Conservation (phyloP, 768 basidiomycete genomes). For the Amanita rubescens region DNA sequence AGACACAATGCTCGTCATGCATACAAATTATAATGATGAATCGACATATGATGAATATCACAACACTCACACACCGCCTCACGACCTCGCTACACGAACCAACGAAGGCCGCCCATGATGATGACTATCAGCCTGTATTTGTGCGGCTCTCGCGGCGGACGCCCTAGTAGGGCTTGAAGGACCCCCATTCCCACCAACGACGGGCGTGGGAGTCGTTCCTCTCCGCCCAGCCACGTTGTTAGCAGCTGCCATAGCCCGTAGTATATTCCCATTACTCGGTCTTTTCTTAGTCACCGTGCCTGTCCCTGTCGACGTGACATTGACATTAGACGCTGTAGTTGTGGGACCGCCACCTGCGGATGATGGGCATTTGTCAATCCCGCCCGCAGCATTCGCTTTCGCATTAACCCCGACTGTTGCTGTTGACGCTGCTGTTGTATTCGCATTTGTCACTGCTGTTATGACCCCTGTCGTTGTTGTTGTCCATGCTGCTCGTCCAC, state of each 20-base stretch:
- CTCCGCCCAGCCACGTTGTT: slow-evolving; percentile 28
- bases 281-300: slow-evolving; percentile 30
- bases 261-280: slow-evolving; percentile 42
- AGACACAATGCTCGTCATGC: neutral
- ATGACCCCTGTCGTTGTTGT: too few species aligned
- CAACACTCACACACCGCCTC: neutral
- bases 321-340: neutral
- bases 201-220: slow-evolving; percentile 7
- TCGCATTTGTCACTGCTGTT: too few species aligned
- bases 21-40: too few species aligned
- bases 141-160: neutral
- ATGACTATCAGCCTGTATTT: slow-evolving; percentile 1
- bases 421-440: neutral
- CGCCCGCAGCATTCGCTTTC: neutral
- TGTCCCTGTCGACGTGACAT: neutral
- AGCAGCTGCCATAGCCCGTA: slow-evolving; percentile 56
- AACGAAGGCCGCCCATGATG: neutral
- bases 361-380: slow-evolving; percentile 4
- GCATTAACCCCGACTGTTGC: slow-evolving; percentile 2
- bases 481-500: too few species aligned
- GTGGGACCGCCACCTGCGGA: neutral
- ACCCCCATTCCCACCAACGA: neutral
- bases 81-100: neutral
- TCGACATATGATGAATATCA: neutral
- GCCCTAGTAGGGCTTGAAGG: slow-evolving; percentile 6